Evolutionary conservation across 2,329 filamentous ascomycete genomes (phyloP).

Genomic region (Aspergillus ibericus): DNA sequence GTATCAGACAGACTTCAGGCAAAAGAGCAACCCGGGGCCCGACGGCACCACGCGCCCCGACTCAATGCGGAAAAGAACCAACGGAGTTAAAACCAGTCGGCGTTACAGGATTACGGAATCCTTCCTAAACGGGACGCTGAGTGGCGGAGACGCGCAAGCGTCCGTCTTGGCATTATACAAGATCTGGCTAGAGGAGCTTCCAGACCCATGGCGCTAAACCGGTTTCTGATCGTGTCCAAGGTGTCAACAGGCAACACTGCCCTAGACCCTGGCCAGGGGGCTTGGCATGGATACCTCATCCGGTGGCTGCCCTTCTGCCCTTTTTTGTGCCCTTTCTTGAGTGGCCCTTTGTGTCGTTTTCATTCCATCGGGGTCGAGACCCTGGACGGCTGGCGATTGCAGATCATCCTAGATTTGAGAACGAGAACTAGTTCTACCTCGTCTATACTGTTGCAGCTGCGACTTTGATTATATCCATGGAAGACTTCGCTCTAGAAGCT

Average conservation of each 20-base stretch:
- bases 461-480: too few relatives aligned
- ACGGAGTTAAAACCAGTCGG: conserved; percentile 12
- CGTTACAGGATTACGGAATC: conserved; percentile 21
- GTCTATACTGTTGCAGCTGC: too few relatives aligned
- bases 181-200: conserved; percentile 32
- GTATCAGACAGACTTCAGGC: not conserved
- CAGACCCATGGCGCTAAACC: conserved; percentile 26
- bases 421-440: not conserved
- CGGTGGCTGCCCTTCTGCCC: not conserved
- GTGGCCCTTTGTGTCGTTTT: not conserved
- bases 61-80: conserved; percentile 8
- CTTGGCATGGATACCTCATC: conserved; percentile 18
- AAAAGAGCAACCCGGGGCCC: not conserved
- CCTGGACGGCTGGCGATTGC: not conserved
- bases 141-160: conserved; percentile 42
- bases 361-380: not conserved
- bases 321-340: not conserved
- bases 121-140: conserved; percentile 16
- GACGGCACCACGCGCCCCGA: not conserved
- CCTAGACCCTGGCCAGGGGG: conserved; percentile 24
- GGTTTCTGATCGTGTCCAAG: conserved; percentile 8
- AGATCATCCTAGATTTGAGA: not conserved
- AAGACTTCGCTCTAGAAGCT: not conserved
- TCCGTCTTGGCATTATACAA: conserved; percentile 36
- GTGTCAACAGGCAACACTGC: conserved; percentile 10